phyloP scores from a whole-genome alignment of 768 basidiomycete genomes.

The Russula virescens region DNA sequence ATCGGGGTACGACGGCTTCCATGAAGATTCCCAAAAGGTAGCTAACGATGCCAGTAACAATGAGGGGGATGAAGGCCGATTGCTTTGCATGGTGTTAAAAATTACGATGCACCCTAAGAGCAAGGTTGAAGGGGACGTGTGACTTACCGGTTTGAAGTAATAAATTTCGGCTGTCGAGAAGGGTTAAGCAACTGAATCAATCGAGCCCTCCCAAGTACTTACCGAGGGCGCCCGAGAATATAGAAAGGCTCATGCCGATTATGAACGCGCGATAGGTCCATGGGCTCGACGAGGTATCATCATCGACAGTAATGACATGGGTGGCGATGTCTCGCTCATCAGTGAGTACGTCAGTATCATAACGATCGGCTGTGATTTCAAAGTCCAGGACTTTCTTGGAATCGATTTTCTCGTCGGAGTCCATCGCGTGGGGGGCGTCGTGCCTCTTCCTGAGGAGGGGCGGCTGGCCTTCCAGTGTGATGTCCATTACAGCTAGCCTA shows the following conservation, averaged over 20 bases:
- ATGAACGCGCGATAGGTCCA: constrained; percentile 45
- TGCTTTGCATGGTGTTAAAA: constrained; percentile 33
- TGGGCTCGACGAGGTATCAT: constrained; percentile 42
- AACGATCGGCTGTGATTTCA: constrained; percentile 28
- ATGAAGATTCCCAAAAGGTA: constrained; percentile 44
- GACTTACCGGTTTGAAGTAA: constrained; percentile 51
- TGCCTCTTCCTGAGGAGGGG: not conserved
- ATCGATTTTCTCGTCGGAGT: constrained; percentile 32
- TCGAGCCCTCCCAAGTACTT: not conserved
- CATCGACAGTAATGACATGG: constrained; percentile 40
- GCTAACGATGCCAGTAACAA: constrained; percentile 49
- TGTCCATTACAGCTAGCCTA: not conserved
- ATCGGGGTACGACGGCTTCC: constrained; percentile 42
- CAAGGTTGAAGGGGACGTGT: not conserved
- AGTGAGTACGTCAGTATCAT: constrained; percentile 34
- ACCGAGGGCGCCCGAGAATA: constrained; percentile 49
- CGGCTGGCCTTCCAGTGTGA: not conserved
- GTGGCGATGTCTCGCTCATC: constrained; percentile 45
- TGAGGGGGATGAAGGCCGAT: constrained; percentile 45
- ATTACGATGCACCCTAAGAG: not conserved
- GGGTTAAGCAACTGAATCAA: not conserved
- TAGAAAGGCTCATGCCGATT: constrained; percentile 42
- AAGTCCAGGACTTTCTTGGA: constrained; percentile 32
- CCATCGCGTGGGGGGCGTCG: not conserved
- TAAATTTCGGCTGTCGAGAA: constrained; percentile 45